These are phyloP conservation scores for Saccharomycopsis sp. DNA, from an alignment of 805 yeast genomes.

Conservation along the genomic window DNA sequence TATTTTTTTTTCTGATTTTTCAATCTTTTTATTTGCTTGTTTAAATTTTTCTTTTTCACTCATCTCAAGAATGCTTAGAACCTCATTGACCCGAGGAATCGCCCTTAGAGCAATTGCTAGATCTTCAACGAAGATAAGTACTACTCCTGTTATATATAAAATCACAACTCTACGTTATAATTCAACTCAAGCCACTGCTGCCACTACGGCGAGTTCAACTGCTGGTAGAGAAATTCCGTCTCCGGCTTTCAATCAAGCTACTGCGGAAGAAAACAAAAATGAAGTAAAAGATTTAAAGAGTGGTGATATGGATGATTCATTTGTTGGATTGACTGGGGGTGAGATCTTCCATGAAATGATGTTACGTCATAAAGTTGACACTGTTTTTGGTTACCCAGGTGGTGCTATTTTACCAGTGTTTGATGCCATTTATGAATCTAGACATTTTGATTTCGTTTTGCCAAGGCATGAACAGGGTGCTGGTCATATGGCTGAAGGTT, in stretches of 20 bases:
- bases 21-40: not conserved
- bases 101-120: conserved; percentile 3
- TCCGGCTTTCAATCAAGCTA: conserved; percentile 41
- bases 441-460: conserved; percentile 79
- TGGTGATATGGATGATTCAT: conserved; percentile 62
- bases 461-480: conserved; percentile 99
- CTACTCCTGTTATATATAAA: not conserved
- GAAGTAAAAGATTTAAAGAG: conserved; percentile 1
- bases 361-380: conserved; percentile 91
- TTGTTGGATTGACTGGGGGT: conserved; percentile 96
- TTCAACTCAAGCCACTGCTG: not conserved
- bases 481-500: conserved; percentile 99
- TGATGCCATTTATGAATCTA: conserved; percentile 92
- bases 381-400: conserved; percentile 96
- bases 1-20: not conserved
- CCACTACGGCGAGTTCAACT: not conserved
- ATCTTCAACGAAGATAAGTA: not conserved
- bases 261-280: conserved; percentile 22
- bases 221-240: conserved; percentile 35
- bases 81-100: conserved; percentile 7
- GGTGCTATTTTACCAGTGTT: conserved; percentile 98
- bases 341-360: conserved; percentile 98
- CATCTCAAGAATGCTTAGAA: conserved; percentile 3
- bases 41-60: not conserved
- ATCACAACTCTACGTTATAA: not conserved